Percentiles rank a stretch among this genome's conserved stretches.
These are phyloP conservation scores for Neopestalotiopsis rosae DNA, from an alignment of 2,329 filamentous ascomycete species.

Conservation along the genomic window DNA sequence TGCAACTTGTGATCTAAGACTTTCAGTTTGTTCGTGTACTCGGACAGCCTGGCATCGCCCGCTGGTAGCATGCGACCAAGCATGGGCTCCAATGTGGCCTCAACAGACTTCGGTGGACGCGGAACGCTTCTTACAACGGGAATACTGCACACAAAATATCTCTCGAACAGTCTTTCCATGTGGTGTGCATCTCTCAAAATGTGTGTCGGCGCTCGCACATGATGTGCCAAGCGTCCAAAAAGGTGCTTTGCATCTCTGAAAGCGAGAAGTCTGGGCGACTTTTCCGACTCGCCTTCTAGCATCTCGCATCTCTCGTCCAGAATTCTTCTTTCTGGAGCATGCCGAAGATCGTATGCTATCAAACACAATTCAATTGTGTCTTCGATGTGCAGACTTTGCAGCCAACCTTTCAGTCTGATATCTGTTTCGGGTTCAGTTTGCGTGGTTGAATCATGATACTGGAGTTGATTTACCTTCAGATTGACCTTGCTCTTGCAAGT, in stretches of 20 bases:
- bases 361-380: too few relatives aligned
- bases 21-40: slow-evolving; percentile 24
- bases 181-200: slow-evolving; percentile 40
- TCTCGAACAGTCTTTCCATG: slow-evolving; percentile 35
- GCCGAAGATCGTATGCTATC: too few relatives aligned
- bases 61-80: slow-evolving; percentile 36
- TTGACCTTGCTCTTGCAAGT: too few relatives aligned
- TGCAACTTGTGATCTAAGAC: slow-evolving; percentile 34
- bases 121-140: slow-evolving; percentile 8
- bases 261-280: neutral
- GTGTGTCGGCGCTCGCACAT: slow-evolving; percentile 42
- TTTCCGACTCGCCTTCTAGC: neutral
- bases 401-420: too few relatives aligned
- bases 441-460: too few relatives aligned
- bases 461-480: too few relatives aligned
- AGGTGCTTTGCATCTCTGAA: slow-evolving; percentile 39
- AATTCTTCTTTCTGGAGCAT: neutral
- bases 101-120: slow-evolving; percentile 32
- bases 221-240: slow-evolving; percentile 51
- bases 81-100: slow-evolving; percentile 37
- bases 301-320: slow-evolving; percentile 6
- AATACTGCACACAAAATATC: slow-evolving; percentile 32
- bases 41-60: slow-evolving; percentile 18
- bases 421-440: too few relatives aligned
- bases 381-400: too few relatives aligned